phyloP scores from a whole-genome alignment of 2,329 filamentous ascomycete genomes.

The Ascochyta koolunga region DNA sequence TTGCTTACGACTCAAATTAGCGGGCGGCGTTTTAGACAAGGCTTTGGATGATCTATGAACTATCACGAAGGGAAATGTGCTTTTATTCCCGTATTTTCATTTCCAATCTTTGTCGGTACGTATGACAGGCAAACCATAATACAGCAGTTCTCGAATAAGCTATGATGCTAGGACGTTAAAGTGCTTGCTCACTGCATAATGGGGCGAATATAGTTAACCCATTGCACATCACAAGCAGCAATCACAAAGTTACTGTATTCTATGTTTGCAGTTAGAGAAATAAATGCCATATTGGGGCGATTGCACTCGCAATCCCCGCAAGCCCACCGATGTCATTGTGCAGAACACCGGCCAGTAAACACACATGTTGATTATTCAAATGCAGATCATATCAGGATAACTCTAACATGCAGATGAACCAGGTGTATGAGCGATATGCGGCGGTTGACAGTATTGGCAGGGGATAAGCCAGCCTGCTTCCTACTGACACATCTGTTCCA shows the following conservation, averaged over 20 bases:
- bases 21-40: neutral
- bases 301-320: neutral
- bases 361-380: neutral
- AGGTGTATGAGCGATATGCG: neutral
- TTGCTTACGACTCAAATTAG: neutral
- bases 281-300: neutral
- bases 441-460: neutral
- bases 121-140: too few species aligned
- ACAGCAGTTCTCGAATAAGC: too few species aligned
- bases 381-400: too few species aligned
- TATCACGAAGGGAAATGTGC: neutral
- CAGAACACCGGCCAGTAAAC: neutral
- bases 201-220: neutral
- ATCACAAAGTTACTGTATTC: neutral
- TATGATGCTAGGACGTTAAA: neutral
- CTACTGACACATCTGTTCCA: neutral
- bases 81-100: neutral
- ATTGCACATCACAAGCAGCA: too few species aligned
- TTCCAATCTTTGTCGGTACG: neutral
- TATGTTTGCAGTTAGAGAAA: neutral
- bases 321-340: neutral
- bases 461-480: neutral
- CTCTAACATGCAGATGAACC: too few species aligned
- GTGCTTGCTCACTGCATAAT: neutral
- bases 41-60: neutral